Base-by-base conservation (phyloP, 768 basidiomycete species). In the Hericium erinaceus region DNA sequence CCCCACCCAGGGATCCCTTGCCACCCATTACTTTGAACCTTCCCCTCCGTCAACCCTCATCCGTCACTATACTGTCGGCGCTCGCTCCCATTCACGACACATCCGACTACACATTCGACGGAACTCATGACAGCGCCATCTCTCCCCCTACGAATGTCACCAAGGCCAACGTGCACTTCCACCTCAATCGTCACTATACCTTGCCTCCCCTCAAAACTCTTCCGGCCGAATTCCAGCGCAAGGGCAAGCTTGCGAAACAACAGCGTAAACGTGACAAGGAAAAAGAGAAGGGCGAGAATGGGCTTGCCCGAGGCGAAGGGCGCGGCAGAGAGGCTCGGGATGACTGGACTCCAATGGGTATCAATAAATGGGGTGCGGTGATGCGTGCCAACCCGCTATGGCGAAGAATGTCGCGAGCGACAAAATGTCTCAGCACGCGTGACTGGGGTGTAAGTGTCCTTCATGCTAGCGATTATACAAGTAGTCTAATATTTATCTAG, bases 351-450 rank as follows among this genome's bases (percentile, higher is more conserved):
- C 82, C 85, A 9, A 72, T 88, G 68, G 87, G 88, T 38, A 67
- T 86, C 51, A 79, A 77, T 58, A 67, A 67, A 48, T 75, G 90
- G 91, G 78, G 82, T 24, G 89, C 87, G 2, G 75, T 77, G n/a
- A 69, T 93, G 33, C 79, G 77, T 57, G 82, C 87, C 33, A 94
- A 93, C 67, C 91, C 92, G 2, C 75, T 89, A 20, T 81, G 84
- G 73, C 83, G 78, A 68, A 82, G 78, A 62, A 78, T 92, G 11
- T 72, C 84, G 46, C 78, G 83, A 55, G 82, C 90, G 13, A 76
- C 80, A 6, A 94, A 94, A 68, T 91, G 87, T 60, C 64, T 94
- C 59, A 90, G 76, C 55, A 89, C 87, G 10, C 79, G 79, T 40
- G 90, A 94, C 58, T 94, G 92, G 92, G 77, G 78, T 70, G 91